Evolutionary conservation across 2,329 filamentous ascomycete genomes (phyloP), one percentile per base, ranked within the genome.

Genomic region (Raffaelea deltoideospora): DNA sequence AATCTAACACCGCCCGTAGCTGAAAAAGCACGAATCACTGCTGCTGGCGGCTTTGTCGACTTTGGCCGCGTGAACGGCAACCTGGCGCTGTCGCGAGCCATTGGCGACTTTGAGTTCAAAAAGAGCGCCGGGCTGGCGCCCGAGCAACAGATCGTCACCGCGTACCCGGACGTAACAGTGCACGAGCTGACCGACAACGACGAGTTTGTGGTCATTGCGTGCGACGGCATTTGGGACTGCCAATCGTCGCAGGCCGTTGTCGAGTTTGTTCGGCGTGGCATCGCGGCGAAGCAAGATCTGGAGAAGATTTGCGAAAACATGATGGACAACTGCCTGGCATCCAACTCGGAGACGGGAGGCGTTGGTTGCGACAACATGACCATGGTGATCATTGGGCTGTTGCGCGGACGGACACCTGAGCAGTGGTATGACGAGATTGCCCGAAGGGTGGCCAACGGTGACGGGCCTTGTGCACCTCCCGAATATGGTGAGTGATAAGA

Each of bases 311-410:
- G 88, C 59, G 90, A 98, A 63, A 98, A 98, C 65, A 94, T 98
- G 85, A 98, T 98, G 90, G 88, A 98, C 67, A 98, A 96, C 65
- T 98, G 90, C 56, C 69, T 98, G 46, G 87, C 90, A 29, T 93
- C 87, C 43, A 96, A 93, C 71, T 94, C 87, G 47, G 90, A 98
- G 63, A 95, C 88, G 23, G 90, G 90, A 38, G 90, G 90, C 45
- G 88, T 98, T 43, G 90, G 90, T 43, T 98, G 90, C 59, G 90
- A 98, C 66, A 98, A 98, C 68, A 98, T 98, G 90, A 98, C 90
- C 48, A 96, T 98, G 81, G 67, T 79, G 49, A 72, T 98, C 47
- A 65, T 98, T 53, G 90, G 80, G 47, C 76, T 98, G 55, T 72
- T 98, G 48, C 76, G 83, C 53, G 90, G 88, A 57, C 86, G 83